phyloP scores from a whole-genome alignment of 306 rosid species.

The Quillaja saponaria region DNA sequence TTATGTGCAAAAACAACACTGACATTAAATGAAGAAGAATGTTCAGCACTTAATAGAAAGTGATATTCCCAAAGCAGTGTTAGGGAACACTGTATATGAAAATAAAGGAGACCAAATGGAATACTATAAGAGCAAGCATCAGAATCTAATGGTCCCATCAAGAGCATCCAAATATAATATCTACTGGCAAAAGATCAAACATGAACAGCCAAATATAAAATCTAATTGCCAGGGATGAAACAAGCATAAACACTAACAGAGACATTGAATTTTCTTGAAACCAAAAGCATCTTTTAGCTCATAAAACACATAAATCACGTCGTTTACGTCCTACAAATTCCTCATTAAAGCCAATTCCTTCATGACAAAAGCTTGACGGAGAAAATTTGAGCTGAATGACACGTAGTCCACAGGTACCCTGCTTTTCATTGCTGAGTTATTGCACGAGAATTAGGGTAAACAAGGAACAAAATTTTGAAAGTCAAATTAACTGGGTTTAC shows the following conservation, averaged over 20 bases:
- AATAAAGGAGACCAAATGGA: conserved; percentile 67
- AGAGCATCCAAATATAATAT: conserved; percentile 47
- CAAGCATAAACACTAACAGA: conserved; percentile 39
- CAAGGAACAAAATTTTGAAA: conserved; percentile 24
- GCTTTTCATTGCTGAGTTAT: conserved; percentile 33
- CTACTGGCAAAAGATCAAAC: conserved; percentile 30
- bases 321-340: conserved; percentile 43
- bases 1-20: conserved; percentile 75
- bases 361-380: conserved; percentile 18
- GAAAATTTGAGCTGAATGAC: neutral
- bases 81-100: conserved; percentile 31
- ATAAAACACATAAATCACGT: conserved; percentile 53
- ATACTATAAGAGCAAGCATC: conserved; percentile 65
- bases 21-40: conserved; percentile 37
- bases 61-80: conserved; percentile 49
- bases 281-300: conserved; percentile 54
- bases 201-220: conserved; percentile 29
- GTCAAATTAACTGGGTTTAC: conserved; percentile 14
- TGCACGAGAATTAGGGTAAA: conserved; percentile 23
- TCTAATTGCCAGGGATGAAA: conserved; percentile 33
- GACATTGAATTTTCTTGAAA: conserved; percentile 40
- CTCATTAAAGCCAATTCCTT: conserved; percentile 28
- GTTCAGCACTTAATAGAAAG: conserved; percentile 41
- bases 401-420: conserved; percentile 22
- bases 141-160: conserved; percentile 72